phyloP scores from a whole-genome alignment of 768 basidiomycete genomes.

The Collybia sordida region DNA sequence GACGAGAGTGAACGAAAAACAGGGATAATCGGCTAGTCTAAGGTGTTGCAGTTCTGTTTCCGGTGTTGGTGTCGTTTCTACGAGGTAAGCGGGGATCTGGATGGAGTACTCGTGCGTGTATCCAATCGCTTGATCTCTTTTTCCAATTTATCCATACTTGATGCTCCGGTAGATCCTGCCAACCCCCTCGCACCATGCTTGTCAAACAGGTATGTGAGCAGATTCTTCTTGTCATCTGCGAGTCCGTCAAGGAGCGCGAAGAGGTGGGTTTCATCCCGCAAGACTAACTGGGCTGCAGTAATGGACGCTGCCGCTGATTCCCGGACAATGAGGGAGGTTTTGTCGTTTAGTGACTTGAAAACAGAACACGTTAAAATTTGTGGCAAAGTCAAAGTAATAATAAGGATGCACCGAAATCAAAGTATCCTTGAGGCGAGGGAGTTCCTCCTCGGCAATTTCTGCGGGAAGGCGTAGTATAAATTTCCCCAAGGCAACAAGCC shows the following conservation, averaged over 20 bases:
- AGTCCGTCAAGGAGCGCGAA: slow-evolving; percentile 80
- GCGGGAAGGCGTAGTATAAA: slow-evolving; percentile 78
- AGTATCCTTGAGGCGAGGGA: slow-evolving; percentile 73
- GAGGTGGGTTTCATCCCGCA: slow-evolving; percentile 81
- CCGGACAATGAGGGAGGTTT: slow-evolving; percentile 71
- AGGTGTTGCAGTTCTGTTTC: too few species aligned
- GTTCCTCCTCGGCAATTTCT: slow-evolving; percentile 84
- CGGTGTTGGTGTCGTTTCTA: too few species aligned
- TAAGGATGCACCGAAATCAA: slow-evolving; percentile 57
- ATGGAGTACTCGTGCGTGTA: slow-evolving; percentile 74
- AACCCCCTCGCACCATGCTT: slow-evolving; percentile 75
- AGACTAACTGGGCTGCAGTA: slow-evolving; percentile 80
- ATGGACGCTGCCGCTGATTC: slow-evolving; percentile 82
- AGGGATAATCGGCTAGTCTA: background rate
- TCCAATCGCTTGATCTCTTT: slow-evolving; percentile 82
- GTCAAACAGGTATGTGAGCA: slow-evolving; percentile 86
- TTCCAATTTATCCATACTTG: slow-evolving; percentile 68
- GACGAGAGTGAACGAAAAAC: background rate
- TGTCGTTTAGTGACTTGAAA: slow-evolving; percentile 66
- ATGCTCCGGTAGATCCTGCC: slow-evolving; percentile 30
- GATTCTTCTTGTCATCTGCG: slow-evolving; percentile 88
- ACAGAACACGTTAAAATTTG: background rate
- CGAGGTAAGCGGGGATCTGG: slow-evolving; percentile 23
- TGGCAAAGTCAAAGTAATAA: background rate
- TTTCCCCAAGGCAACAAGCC: slow-evolving; percentile 80